phyloP scores from a whole-genome alignment of 2,329 filamentous ascomycete genomes.

The Hypoxylon sp. region DNA sequence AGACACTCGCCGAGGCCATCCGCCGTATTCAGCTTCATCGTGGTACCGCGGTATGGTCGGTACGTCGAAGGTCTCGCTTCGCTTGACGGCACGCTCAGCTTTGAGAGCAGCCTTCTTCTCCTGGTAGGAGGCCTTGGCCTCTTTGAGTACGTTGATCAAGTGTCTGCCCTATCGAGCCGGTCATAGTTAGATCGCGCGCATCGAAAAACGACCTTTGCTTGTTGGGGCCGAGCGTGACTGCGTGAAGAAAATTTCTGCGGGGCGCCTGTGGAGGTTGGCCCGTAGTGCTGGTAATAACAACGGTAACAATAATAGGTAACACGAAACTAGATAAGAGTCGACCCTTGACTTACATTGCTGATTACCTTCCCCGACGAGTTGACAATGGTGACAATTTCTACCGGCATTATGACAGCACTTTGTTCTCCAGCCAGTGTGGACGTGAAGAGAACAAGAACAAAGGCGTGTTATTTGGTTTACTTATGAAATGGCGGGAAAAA shows the following conservation, averaged over 20 bases:
- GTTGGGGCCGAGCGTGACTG: slow-evolving; percentile 2
- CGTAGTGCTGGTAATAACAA: slow-evolving; percentile 16
- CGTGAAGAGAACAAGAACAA: slow-evolving; percentile 19
- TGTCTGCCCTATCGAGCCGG: slow-evolving; percentile 79
- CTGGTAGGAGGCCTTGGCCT: slow-evolving; percentile 88
- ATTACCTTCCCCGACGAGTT: slow-evolving; percentile 54
- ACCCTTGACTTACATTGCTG: slow-evolving; percentile 51
- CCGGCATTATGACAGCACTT: slow-evolving; percentile 45
- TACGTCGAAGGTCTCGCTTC: slow-evolving; percentile 70
- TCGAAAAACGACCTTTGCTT: slow-evolving; percentile 3
- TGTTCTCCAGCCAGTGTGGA: slow-evolving; percentile 26
- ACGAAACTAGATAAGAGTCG: slow-evolving; percentile 2
- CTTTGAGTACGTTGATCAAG: slow-evolving; percentile 89
- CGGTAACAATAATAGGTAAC: slow-evolving; percentile 3
- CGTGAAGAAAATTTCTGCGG: slow-evolving; percentile 31
- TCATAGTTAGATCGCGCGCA: slow-evolving; percentile 25
- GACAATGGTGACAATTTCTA: slow-evolving; percentile 52
- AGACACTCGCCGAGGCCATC: slow-evolving; percentile 45
- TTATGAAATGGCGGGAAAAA: slow-evolving; percentile 41
- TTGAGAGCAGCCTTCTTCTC: slow-evolving; percentile 88
- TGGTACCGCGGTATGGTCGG: slow-evolving; percentile 49
- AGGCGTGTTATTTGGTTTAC: slow-evolving; percentile 28
- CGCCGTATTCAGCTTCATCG: slow-evolving; percentile 50
- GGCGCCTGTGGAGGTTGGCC: slow-evolving; percentile 19
- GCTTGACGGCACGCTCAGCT: slow-evolving; percentile 70